Evolutionary conservation across 768 basidiomycete genomes (phyloP).

Genomic region (Calvatia gigantea): DNA sequence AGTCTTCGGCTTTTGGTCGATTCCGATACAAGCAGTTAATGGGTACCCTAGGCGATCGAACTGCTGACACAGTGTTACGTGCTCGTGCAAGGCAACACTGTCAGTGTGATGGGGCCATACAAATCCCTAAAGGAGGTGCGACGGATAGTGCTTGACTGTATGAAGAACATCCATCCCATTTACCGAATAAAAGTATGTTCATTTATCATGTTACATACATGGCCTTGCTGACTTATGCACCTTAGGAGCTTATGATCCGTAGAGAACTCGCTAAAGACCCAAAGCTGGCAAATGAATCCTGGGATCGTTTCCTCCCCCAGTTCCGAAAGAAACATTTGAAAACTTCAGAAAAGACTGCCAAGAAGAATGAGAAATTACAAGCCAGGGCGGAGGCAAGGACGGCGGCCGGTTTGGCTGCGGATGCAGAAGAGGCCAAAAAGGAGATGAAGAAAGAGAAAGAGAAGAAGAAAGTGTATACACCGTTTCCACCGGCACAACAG

Average conservation of each 20-base stretch:
- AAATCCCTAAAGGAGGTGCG: slow-evolving; percentile 96
- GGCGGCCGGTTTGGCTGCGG: slow-evolving; percentile 57
- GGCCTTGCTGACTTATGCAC: not conserved
- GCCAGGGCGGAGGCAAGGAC: slow-evolving; percentile 60
- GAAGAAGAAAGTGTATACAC: slow-evolving; percentile 93
- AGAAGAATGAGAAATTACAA: slow-evolving; percentile 74
- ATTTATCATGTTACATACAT: not conserved
- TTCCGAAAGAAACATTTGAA: slow-evolving; percentile 92
- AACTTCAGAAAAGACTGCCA: slow-evolving; percentile 89
- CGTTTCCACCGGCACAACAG: slow-evolving; percentile 93
- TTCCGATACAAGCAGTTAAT: not conserved
- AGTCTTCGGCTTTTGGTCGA: not conserved
- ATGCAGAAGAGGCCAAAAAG: slow-evolving; percentile 25
- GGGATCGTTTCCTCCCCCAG: slow-evolving; percentile 96
- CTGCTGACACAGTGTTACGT: slow-evolving; percentile 96
- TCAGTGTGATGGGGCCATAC: slow-evolving; percentile 96
- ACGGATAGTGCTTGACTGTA: slow-evolving; percentile 95
- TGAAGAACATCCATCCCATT: slow-evolving; percentile 99
- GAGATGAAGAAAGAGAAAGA: slow-evolving; percentile 40
- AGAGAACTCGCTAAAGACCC: slow-evolving; percentile 98
- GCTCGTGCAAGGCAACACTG: slow-evolving; percentile 96
- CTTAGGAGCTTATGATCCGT: slow-evolving; percentile 95
- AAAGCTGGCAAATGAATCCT: slow-evolving; percentile 87
- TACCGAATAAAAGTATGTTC: slow-evolving; percentile 88
- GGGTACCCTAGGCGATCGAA: slow-evolving; percentile 77